Percentiles rank a stretch among this genome's conserved stretches.
These are phyloP conservation scores for Bryoerythrophyllum caledonicum DNA, from an alignment of 225 moss, liverwort and hornwort species.

Conservation along the genomic window DNA sequence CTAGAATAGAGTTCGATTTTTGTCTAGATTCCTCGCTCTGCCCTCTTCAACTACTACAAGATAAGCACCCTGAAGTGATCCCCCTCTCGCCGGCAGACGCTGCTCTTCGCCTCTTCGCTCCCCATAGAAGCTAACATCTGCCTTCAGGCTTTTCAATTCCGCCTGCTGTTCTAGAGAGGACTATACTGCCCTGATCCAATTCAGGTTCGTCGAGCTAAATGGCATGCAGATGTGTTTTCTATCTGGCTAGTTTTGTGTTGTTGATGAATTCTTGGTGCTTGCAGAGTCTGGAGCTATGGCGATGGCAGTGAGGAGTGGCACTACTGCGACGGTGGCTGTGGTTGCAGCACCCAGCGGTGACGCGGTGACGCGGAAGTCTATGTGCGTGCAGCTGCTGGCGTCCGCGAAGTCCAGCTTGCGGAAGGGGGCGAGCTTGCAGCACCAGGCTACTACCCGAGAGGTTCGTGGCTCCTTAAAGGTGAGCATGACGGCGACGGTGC, in stretches of 20 bases:
- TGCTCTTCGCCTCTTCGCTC: not conserved
- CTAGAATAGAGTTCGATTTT: not conserved
- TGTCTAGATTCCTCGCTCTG: slow-evolving; percentile 14
- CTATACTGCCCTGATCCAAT: not conserved
- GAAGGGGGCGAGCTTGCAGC: slow-evolving; percentile 24
- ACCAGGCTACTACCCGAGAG: slow-evolving; percentile 8
- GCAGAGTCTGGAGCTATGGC: slow-evolving; percentile 14
- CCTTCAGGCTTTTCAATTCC: not conserved
- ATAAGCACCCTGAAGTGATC: not conserved
- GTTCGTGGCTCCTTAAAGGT: slow-evolving; percentile 22
- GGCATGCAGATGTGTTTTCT: not conserved
- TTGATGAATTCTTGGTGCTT: not conserved
- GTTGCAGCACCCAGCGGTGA: slow-evolving; percentile 14
- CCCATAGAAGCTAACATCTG: not conserved
- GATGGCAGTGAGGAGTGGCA: slow-evolving; percentile 23
- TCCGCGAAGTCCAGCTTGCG: slow-evolving; percentile 36
- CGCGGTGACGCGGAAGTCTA: not conserved
- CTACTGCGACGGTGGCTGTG: not conserved
- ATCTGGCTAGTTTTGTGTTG: not conserved
- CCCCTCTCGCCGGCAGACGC: not conserved
- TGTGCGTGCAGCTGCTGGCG: slow-evolving; percentile 25
- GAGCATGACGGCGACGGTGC: slow-evolving; percentile 51
- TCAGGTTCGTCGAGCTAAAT: not conserved
- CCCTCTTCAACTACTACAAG: not conserved
- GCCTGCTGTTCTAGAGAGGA: not conserved